These are phyloP conservation scores for Calonectria honghensis DNA, from an alignment of 2,329 filamentous ascomycete genomes.

Conservation along the genomic window DNA sequence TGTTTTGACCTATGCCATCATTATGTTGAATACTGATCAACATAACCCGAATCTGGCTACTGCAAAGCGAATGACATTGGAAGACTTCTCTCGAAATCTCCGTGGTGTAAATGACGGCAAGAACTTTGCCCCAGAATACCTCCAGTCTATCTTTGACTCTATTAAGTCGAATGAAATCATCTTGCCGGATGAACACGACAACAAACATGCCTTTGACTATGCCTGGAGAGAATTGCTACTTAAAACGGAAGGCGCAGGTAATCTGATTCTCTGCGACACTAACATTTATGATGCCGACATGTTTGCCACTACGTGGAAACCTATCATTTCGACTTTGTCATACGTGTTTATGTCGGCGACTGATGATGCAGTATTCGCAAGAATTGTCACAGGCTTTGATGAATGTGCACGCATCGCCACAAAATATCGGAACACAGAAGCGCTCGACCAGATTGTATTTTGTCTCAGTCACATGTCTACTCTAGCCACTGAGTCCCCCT, in stretches of 20 bases:
- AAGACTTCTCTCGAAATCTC: conserved; percentile 91
- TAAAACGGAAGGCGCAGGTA: conserved; percentile 86
- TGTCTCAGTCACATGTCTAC: conserved; percentile 94
- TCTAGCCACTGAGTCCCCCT: conserved; percentile 83
- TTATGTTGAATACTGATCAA: conserved; percentile 97
- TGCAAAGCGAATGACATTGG: conserved; percentile 87
- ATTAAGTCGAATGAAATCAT: conserved; percentile 98
- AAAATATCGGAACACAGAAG: conserved; percentile 87
- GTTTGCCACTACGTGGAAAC: conserved; percentile 97
- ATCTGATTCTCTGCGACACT: conserved; percentile 87
- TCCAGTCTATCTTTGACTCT: conserved; percentile 90
- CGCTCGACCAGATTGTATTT: conserved; percentile 93
- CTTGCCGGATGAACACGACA: conserved; percentile 96
- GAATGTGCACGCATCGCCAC: conserved; percentile 96
- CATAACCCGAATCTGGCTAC: conserved; percentile 93
- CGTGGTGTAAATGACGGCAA: conserved; percentile 90
- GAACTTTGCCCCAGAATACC: conserved; percentile 88
- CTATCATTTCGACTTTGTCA: conserved; percentile 93
- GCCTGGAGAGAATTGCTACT: conserved; percentile 96
- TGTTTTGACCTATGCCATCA: conserved; percentile 95
- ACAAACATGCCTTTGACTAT: conserved; percentile 96
- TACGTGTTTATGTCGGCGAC: conserved; percentile 99
- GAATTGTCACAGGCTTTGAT: conserved; percentile 95
- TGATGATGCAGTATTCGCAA: conserved; percentile 94
- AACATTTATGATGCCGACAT: conserved; percentile 98